Conservation (phyloP, 2,329 filamentous ascomycete genomes). For the Fusarium sp. region DNA sequence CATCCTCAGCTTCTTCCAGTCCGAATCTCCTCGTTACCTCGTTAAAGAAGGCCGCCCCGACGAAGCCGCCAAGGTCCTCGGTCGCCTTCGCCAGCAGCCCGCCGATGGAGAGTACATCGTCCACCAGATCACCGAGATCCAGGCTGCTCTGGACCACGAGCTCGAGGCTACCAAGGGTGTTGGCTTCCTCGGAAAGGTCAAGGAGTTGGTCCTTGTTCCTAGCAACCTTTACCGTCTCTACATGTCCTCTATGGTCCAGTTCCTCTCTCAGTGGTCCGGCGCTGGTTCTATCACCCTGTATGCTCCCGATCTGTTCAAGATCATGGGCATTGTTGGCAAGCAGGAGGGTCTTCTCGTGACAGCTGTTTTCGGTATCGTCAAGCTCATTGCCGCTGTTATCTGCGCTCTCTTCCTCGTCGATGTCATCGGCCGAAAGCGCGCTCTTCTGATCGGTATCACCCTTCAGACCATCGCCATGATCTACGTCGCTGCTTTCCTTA, state of each 20-base stretch:
- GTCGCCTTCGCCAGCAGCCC: conserved; percentile 70
- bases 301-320: conserved; percentile 77
- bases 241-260: conserved; percentile 75
- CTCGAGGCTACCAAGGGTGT: conserved; percentile 77
- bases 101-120: conserved; percentile 71
- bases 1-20: conserved; percentile 75
- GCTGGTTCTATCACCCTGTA: conserved; percentile 83
- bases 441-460: conserved; percentile 71
- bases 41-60: conserved; percentile 74
- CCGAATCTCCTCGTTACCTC: conserved; percentile 78
- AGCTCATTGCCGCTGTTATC: conserved; percentile 73
- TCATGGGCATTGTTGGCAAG: conserved; percentile 77
- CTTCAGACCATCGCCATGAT: conserved; percentile 72
- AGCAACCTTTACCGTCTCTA: conserved; percentile 81
- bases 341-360: conserved; percentile 79
- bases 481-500: conserved; percentile 73
- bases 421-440: conserved; percentile 79
- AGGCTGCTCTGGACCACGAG: conserved; percentile 75
- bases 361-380: conserved; percentile 81
- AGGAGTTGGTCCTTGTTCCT: conserved; percentile 75
- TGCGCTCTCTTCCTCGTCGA: conserved; percentile 86
- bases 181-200: conserved; percentile 73
- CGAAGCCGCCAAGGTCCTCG: conserved; percentile 68
- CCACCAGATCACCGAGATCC: conserved; percentile 74
- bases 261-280: conserved; percentile 81